Evolutionary conservation across 2,329 filamentous ascomycete genomes (phyloP).

Genomic region (Alternaria infectoria): DNA sequence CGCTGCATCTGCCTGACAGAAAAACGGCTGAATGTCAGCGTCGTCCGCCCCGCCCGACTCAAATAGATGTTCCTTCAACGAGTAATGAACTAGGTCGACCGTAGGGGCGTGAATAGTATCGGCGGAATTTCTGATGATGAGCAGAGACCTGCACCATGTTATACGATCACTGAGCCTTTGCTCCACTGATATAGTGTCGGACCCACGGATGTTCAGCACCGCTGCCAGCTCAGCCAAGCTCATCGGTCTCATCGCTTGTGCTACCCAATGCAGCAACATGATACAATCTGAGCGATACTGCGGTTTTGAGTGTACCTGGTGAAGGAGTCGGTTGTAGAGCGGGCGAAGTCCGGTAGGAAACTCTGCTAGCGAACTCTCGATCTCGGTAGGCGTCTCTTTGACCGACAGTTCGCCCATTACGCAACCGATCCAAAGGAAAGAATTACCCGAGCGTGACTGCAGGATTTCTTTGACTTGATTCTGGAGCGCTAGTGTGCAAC

Average conservation of each 20-base stretch:
- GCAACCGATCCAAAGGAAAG: neutral
- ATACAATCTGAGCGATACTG: neutral
- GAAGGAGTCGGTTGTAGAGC: neutral
- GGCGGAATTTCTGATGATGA: fast-evolving
- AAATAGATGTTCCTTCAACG: neutral
- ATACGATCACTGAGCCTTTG: neutral
- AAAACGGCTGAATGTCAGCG: neutral
- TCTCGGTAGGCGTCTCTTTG: neutral
- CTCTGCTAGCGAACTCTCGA: neutral
- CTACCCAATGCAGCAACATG: neutral
- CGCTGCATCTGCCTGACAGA: neutral
- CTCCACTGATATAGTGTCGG: neutral
- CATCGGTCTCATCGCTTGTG: neutral
- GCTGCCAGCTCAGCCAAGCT: neutral
- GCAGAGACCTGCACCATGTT: neutral
- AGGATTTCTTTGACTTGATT: neutral
- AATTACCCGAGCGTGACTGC: neutral
- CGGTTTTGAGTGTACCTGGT: neutral
- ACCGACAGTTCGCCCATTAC: neutral
- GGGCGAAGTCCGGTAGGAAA: neutral
- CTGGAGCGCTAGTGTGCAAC: neutral
- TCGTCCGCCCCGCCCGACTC: neutral
- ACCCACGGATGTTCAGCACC: neutral
- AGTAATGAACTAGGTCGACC: neutral
- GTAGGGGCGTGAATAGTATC: neutral